These are phyloP conservation scores for Cornus controversa DNA, from an alignment of 148 eudicot genomes.

Conservation along the genomic window DNA sequence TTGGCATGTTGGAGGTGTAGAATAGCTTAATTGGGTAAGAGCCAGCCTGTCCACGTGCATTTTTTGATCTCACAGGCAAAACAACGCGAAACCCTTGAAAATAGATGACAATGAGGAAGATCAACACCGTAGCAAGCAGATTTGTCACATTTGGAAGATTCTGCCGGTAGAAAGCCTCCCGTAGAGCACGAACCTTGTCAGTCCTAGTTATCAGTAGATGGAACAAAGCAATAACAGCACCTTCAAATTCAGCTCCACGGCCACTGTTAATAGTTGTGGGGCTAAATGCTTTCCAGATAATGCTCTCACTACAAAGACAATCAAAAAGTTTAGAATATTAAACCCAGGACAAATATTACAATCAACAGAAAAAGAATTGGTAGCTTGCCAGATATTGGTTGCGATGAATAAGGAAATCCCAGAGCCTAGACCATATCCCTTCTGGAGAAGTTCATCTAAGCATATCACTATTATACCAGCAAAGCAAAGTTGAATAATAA, in stretches of 20 bases:
- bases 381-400: constrained; percentile 74
- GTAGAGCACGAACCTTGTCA: constrained; percentile 82
- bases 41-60: constrained; percentile 91
- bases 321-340: background rate
- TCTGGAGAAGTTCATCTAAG: constrained; percentile 87
- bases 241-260: constrained; percentile 88
- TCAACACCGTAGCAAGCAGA: constrained; percentile 71
- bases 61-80: constrained; percentile 83
- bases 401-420: constrained; percentile 87
- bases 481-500: constrained; percentile 78
- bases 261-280: constrained; percentile 86
- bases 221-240: constrained; percentile 85
- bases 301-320: constrained; percentile 59
- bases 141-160: constrained; percentile 88
- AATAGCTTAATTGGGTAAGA: constrained; percentile 87
- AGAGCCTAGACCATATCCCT: constrained; percentile 91
- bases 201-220: constrained; percentile 78
- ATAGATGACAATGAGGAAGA: constrained; percentile 80
- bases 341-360: background rate
- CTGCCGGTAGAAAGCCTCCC: constrained; percentile 87
- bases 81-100: constrained; percentile 93
- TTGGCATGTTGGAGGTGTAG: constrained; percentile 97
- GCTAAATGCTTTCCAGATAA: constrained; percentile 91
- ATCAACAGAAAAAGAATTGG: background rate
- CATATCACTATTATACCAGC: constrained; percentile 87